Percentiles rank a stretch among this genome's conserved stretches.
phyloP scores from a whole-genome alignment of 2,329 filamentous ascomycete genomes.

The Neofusicoccum umdonicola region DNA sequence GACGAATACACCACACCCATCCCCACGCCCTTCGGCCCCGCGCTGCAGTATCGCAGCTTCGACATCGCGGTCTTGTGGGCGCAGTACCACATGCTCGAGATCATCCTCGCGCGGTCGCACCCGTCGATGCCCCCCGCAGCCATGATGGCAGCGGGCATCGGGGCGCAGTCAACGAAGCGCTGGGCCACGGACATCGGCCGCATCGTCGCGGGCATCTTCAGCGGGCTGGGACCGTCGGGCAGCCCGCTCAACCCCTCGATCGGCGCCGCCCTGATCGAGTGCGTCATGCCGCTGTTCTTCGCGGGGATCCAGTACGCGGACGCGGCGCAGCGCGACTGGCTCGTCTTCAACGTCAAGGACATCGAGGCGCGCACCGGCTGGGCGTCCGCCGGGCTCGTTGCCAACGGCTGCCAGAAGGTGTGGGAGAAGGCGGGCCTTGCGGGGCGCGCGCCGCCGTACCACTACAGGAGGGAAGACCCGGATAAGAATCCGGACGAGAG shows the following conservation, averaged over 20 bases:
- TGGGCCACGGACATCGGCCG: slow-evolving; percentile 75
- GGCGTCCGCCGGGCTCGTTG: slow-evolving; percentile 79
- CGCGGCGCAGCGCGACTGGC: slow-evolving; percentile 71
- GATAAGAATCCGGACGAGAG: slow-evolving; percentile 6
- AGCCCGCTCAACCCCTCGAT: slow-evolving; percentile 70
- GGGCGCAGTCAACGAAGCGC: slow-evolving; percentile 67
- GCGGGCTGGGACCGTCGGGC: slow-evolving; percentile 25
- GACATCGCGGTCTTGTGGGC: slow-evolving; percentile 87
- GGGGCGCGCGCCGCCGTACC: slow-evolving; percentile 74
- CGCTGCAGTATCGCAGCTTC: slow-evolving; percentile 78
- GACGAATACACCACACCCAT: slow-evolving; percentile 63
- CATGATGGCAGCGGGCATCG: slow-evolving; percentile 79
- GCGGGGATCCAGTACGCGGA: slow-evolving; percentile 78
- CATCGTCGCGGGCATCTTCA: slow-evolving; percentile 68
- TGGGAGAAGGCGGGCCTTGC: slow-evolving; percentile 76
- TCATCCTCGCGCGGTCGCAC: slow-evolving; percentile 77
- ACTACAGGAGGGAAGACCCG: background rate
- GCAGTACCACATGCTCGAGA: slow-evolving; percentile 80
- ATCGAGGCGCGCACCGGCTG: slow-evolving; percentile 81
- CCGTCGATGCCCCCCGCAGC: slow-evolving; percentile 89
- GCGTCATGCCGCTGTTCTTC: slow-evolving; percentile 80
- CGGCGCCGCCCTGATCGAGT: slow-evolving; percentile 79
- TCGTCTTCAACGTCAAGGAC: slow-evolving; percentile 69
- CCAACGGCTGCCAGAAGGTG: slow-evolving; percentile 75
- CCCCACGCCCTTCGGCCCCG: slow-evolving; percentile 75